A percentile compares a stretch with the other conserved stretches of the same genome.
phyloP scores from a whole-genome alignment of 2,329 filamentous ascomycete genomes.

The Cadophora sp. region DNA sequence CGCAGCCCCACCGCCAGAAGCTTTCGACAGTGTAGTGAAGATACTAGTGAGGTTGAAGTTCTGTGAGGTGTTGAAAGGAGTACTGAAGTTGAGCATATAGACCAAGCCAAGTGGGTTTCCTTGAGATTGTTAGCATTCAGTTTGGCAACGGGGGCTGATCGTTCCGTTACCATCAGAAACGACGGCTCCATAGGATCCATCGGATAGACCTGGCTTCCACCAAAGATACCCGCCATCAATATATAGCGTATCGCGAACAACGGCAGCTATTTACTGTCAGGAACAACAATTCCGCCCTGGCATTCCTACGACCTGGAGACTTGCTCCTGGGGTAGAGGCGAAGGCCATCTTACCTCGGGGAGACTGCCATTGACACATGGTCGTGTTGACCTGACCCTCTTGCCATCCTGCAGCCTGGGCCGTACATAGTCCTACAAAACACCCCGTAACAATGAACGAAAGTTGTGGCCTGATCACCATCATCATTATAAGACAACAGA shows the following conservation, averaged over 20 bases:
- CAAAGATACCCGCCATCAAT: constrained; percentile 66
- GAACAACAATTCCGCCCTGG: constrained; percentile 12
- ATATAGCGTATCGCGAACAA: constrained; percentile 68
- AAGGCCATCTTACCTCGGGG: constrained; percentile 47
- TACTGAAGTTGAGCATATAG: constrained; percentile 64
- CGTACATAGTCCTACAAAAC: constrained; percentile 39
- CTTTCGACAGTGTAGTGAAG: constrained; percentile 57
- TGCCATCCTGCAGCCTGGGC: constrained; percentile 58
- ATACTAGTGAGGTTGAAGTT: constrained; percentile 58
- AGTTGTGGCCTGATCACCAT: constrained; percentile 34
- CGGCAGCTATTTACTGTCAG: constrained; percentile 53
- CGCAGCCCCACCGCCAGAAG: constrained; percentile 49
- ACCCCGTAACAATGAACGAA: constrained; percentile 23
- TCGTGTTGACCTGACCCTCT: constrained; percentile 59
- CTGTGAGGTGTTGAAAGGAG: constrained; percentile 57
- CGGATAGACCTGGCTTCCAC: constrained; percentile 58
- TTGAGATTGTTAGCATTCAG: constrained; percentile 40
- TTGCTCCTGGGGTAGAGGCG: not conserved
- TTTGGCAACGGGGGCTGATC: not conserved
- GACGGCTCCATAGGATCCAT: constrained; percentile 48
- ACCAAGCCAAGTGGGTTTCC: constrained; percentile 60
- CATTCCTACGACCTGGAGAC: not conserved
- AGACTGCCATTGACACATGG: constrained; percentile 63
- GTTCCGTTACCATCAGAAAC: constrained; percentile 51
- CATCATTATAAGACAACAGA: constrained; percentile 17